Evolutionary conservation across 1,139 yeast species (phyloP).

Genomic region (Zygoascus sp.): DNA sequence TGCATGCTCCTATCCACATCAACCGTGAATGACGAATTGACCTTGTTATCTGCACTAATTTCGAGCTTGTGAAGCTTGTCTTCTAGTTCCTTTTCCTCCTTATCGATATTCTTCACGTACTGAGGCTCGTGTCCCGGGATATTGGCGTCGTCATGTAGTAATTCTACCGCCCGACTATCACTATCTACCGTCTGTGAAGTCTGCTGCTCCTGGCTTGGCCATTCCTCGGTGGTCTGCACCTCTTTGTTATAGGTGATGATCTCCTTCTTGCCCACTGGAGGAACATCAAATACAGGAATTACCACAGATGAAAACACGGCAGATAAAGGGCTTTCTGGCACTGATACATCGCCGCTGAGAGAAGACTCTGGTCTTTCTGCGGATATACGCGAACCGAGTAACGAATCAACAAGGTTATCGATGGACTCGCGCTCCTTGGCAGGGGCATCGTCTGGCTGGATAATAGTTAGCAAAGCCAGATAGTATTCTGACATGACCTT

Average conservation of each 20-base stretch:
- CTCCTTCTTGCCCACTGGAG: slow-evolving; percentile 14
- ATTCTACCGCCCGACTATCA: not conserved
- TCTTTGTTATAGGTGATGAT: slow-evolving; percentile 28
- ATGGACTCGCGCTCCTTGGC: not conserved
- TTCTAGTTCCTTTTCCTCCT: slow-evolving; percentile 17
- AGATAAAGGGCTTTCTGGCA: not conserved
- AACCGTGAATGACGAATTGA: not conserved
- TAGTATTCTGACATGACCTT: too few species aligned
- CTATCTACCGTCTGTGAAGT: not conserved
- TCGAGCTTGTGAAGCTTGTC: slow-evolving; percentile 12
- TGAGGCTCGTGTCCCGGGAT: slow-evolving; percentile 1
- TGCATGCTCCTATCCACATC: not conserved
- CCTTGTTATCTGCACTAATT: slow-evolving; percentile 20
- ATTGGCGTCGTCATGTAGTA: not conserved
- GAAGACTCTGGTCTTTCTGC: not conserved
- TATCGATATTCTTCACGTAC: slow-evolving; percentile 4
- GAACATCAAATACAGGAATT: slow-evolving; percentile 22
- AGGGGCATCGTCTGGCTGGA: not conserved
- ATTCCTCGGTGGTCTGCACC: slow-evolving; percentile 25
- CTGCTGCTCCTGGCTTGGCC: not conserved
- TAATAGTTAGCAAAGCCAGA: too few species aligned
- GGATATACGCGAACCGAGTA: slow-evolving; percentile 6
- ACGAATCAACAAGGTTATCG: slow-evolving; percentile 12
- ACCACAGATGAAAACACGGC: slow-evolving; percentile 12
- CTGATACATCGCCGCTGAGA: not conserved